Percentiles rank a stretch among this genome's conserved stretches.
Evolutionary conservation across 345 rosid genomes (phyloP).

Genomic region (Corymbia maculata): DNA sequence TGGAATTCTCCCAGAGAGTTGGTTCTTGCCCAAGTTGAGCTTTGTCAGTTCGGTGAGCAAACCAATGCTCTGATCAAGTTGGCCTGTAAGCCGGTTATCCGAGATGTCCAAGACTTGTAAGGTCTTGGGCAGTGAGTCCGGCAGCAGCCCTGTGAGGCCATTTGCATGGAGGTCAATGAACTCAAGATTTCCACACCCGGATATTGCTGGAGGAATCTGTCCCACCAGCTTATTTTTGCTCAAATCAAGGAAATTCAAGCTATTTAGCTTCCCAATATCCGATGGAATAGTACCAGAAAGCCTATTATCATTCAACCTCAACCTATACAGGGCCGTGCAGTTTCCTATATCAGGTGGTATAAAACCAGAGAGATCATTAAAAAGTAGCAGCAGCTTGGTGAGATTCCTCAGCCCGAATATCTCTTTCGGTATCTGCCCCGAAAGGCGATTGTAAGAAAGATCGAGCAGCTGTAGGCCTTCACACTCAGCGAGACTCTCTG

Average conservation of each 20-base stretch:
- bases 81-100: slow-evolving; percentile 60
- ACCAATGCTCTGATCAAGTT: slow-evolving; percentile 48
- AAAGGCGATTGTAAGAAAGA: slow-evolving; percentile 72
- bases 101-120: slow-evolving; percentile 67
- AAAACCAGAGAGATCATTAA: slow-evolving; percentile 68
- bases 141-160: slow-evolving; percentile 59
- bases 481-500: slow-evolving; percentile 56
- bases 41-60: slow-evolving; percentile 61
- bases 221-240: slow-evolving; percentile 61
- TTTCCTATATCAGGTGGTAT: slow-evolving; percentile 80
- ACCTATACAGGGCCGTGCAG: slow-evolving; percentile 58
- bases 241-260: slow-evolving; percentile 66
- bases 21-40: slow-evolving; percentile 64
- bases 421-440: slow-evolving; percentile 58
- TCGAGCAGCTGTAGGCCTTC: slow-evolving; percentile 81
- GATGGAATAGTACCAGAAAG: slow-evolving; percentile 68
- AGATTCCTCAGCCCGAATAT: slow-evolving; percentile 64
- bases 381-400: slow-evolving; percentile 71
- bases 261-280: slow-evolving; percentile 57
- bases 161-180: slow-evolving; percentile 78
- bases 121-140: slow-evolving; percentile 53
- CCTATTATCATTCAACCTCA: slow-evolving; percentile 60
- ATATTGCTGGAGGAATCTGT: slow-evolving; percentile 45
- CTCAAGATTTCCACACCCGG: slow-evolving; percentile 54
- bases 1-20: slow-evolving; percentile 60